phyloP scores from a whole-genome alignment of 108 stramenopile species.

The Tribonema minus region DNA sequence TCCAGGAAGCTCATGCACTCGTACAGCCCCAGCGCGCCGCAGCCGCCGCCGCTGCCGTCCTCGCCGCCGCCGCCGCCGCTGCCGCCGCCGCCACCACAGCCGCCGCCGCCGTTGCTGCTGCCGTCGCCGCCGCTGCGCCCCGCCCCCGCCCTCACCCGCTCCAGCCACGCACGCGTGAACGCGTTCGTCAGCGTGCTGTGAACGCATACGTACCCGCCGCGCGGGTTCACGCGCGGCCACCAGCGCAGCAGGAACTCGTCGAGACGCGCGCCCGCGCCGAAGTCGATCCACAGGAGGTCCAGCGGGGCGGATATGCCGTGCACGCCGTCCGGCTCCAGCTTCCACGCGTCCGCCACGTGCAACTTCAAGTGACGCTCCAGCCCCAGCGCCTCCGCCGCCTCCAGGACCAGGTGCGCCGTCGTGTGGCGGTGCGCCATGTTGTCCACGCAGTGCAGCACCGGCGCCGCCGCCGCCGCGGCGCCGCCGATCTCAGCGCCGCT shows the following conservation, averaged over 20 bases:
- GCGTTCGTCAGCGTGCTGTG: slow-evolving; percentile 73
- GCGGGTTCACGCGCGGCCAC: not conserved
- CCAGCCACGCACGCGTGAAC: slow-evolving; percentile 23
- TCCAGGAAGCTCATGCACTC: too few relatives aligned
- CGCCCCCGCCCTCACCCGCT: not conserved
- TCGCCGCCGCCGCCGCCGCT: not conserved
- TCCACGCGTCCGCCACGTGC: slow-evolving; percentile 66
- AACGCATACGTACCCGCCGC: slow-evolving; percentile 55
- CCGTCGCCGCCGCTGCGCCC: not conserved
- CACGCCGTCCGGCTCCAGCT: slow-evolving; percentile 35
- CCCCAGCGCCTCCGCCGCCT: slow-evolving; percentile 64
- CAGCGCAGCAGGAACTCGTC: slow-evolving; percentile 55
- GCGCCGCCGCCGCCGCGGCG: slow-evolving; percentile 50
- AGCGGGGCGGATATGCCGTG: slow-evolving; percentile 51
- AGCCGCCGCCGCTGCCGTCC: not conserved
- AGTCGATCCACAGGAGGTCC: slow-evolving; percentile 78
- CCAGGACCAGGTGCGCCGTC: slow-evolving; percentile 65
- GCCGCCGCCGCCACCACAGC: not conserved
- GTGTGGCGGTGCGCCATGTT: slow-evolving; percentile 74
- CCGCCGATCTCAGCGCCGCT: slow-evolving; percentile 53
- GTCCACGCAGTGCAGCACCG: slow-evolving; percentile 67
- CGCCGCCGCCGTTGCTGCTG: not conserved
- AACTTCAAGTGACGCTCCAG: slow-evolving; percentile 65
- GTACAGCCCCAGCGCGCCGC: not conserved
- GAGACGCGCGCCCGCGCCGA: slow-evolving; percentile 73